Evolutionary conservation across 495 filamentous ascomycete genomes (phyloP).

Genomic region (Neurospora intermedia): DNA sequence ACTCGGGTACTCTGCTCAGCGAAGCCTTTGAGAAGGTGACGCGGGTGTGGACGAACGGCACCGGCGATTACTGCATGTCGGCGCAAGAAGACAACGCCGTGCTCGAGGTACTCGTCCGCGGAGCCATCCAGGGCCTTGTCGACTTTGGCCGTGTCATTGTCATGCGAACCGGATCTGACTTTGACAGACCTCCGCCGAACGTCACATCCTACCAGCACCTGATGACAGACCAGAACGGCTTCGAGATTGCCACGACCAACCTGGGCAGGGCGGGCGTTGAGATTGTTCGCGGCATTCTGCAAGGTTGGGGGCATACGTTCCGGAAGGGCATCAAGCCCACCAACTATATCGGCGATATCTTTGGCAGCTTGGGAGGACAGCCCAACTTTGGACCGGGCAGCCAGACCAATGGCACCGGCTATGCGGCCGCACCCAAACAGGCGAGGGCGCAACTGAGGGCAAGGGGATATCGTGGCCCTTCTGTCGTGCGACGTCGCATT

Average conservation of each 20-base stretch:
- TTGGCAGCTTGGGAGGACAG: constrained; percentile 52
- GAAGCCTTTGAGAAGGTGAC: constrained; percentile 59
- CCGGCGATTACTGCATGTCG: constrained; percentile 55
- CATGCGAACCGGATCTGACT: constrained; percentile 65
- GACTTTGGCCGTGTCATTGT: constrained; percentile 61
- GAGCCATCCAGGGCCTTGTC: constrained; percentile 39
- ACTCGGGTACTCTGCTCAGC: constrained; percentile 47
- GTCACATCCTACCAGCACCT: constrained; percentile 45
- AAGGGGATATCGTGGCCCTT: not conserved
- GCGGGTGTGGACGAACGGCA: constrained; percentile 54
- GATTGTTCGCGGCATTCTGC: constrained; percentile 56
- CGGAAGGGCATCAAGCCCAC: constrained; percentile 44
- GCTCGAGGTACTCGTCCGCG: constrained; percentile 56
- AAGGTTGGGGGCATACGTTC: constrained; percentile 49
- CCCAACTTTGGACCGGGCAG: constrained; percentile 57
- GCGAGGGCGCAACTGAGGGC: not conserved
- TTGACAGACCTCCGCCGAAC: constrained; percentile 56
- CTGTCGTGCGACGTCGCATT: not conserved
- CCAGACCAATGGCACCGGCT: constrained; percentile 14
- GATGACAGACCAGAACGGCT: constrained; percentile 49
- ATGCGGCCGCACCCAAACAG: not conserved
- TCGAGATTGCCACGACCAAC: constrained; percentile 48
- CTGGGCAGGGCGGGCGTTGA: constrained; percentile 57
- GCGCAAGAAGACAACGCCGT: constrained; percentile 70
- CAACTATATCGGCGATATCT: constrained; percentile 68